Percentiles rank a stretch among this genome's conserved stretches.
Conservation (phyloP, 192 early-diverging fungal genomes). For the Chytriomyces sp. region DNA sequence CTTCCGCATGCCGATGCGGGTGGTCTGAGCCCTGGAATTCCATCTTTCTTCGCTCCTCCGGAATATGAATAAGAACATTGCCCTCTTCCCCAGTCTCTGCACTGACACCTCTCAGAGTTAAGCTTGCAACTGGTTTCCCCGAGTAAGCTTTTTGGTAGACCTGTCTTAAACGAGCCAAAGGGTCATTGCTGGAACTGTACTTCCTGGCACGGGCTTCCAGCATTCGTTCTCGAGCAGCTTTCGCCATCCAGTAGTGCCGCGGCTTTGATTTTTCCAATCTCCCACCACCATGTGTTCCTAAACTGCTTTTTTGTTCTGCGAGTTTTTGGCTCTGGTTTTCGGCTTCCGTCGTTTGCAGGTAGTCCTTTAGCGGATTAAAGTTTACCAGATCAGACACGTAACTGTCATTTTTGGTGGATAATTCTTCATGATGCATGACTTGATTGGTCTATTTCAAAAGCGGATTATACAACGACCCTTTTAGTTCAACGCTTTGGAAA, state of each 20-base stretch:
- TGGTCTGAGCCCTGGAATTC: no score
- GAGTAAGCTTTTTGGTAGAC: slow-evolving; percentile 26
- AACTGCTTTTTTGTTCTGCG: slow-evolving; percentile 1
- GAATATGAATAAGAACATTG: not conserved
- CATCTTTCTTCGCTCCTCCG: no score
- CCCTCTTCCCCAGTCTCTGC: not conserved
- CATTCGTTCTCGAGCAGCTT: slow-evolving; percentile 25
- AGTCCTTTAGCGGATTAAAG: slow-evolving; percentile 36
- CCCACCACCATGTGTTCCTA: not conserved
- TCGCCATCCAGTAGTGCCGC: slow-evolving; percentile 23
- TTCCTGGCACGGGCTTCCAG: slow-evolving; percentile 17
- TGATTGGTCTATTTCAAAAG: not conserved
- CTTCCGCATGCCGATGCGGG: no score
- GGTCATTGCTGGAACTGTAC: slow-evolving; percentile 16
- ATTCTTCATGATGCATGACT: slow-evolving; percentile 31
- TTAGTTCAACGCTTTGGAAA: not conserved
- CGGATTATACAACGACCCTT: not conserved
- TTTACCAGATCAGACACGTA: slow-evolving; percentile 32
- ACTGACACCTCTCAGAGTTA: slow-evolving; percentile 8
- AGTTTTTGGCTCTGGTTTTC: not conserved
- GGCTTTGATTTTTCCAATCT: slow-evolving; percentile 15
- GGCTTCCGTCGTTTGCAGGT: slow-evolving; percentile 13
- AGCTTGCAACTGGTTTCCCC: slow-evolving; percentile 3
- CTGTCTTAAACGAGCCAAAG: slow-evolving; percentile 23
- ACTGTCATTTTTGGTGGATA: slow-evolving; percentile 7